phyloP scores from a whole-genome alignment of 352 stramenopile genomes.

The Phytophthora tubulina region DNA sequence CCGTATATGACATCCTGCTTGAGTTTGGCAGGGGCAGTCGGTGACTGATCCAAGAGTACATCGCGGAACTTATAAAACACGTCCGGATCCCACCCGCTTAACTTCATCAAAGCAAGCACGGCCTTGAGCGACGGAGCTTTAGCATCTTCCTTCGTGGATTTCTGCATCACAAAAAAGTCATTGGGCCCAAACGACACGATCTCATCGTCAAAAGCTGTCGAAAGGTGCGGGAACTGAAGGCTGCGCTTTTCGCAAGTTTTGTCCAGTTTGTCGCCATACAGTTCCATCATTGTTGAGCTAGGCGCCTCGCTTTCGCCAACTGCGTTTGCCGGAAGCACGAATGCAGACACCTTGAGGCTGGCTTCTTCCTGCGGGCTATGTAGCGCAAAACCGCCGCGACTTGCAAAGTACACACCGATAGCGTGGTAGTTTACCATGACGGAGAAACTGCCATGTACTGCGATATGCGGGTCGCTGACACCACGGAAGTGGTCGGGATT shows the following conservation, averaged over 20 bases:
- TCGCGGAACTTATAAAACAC: slow-evolving; percentile 97
- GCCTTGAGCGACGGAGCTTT: slow-evolving; percentile 86
- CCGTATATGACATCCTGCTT: slow-evolving; percentile 88
- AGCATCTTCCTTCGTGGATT: slow-evolving; percentile 85
- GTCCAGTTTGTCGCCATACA: slow-evolving; percentile 70
- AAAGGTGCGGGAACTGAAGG: slow-evolving; percentile 71
- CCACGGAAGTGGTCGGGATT: slow-evolving; percentile 93
- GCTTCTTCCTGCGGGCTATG: slow-evolving; percentile 95
- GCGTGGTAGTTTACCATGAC: slow-evolving; percentile 97
- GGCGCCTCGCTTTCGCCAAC: slow-evolving; percentile 17
- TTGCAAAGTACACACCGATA: slow-evolving; percentile 93
- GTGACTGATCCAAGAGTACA: slow-evolving; percentile 89
- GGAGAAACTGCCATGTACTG: slow-evolving; percentile 95
- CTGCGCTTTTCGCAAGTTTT: slow-evolving; percentile 70
- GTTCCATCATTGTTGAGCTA: slow-evolving; percentile 38
- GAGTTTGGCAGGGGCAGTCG: slow-evolving; percentile 65
- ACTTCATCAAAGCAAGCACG: slow-evolving; percentile 92
- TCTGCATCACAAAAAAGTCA: slow-evolving; percentile 96
- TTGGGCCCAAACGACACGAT: slow-evolving; percentile 94
- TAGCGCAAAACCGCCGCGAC: slow-evolving; percentile 91
- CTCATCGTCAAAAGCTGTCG: slow-evolving; percentile 84
- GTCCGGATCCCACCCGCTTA: slow-evolving; percentile 94
- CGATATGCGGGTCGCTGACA: slow-evolving; percentile 94
- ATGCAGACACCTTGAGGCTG: slow-evolving; percentile 92
- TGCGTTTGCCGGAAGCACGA: slow-evolving; percentile 71